phyloP scores from a whole-genome alignment of 2,329 filamentous ascomycete species.

The Xylariaceae sp. region DNA sequence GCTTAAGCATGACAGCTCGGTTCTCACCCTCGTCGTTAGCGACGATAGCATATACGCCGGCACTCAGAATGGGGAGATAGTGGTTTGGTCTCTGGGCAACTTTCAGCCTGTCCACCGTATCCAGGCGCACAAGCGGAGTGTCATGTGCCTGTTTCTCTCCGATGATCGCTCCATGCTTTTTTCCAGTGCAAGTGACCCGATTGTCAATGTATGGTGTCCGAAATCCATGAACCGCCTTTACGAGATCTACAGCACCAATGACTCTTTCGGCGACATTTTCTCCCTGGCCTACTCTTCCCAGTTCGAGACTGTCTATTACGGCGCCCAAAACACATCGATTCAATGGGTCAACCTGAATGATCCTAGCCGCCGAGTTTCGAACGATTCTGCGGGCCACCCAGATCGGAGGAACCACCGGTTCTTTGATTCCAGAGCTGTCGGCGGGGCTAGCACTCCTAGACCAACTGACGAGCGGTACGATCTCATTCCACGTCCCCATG shows the following conservation, averaged over 20 bases:
- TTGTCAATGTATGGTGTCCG: constrained; percentile 91
- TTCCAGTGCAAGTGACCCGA: constrained; percentile 87
- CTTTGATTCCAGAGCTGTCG: constrained; percentile 85
- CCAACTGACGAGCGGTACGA: constrained; percentile 56
- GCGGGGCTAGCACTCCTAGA: constrained; percentile 71
- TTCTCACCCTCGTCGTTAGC: constrained; percentile 77
- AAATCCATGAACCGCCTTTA: constrained; percentile 69
- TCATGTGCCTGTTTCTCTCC: constrained; percentile 78
- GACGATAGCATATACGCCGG: constrained; percentile 82
- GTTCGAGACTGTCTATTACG: constrained; percentile 79
- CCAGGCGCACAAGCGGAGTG: constrained; percentile 85
- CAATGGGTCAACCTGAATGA: constrained; percentile 82
- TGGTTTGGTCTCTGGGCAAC: constrained; percentile 83
- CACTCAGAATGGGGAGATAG: constrained; percentile 87
- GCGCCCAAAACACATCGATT: constrained; percentile 89
- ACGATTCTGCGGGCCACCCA: constrained; percentile 63
- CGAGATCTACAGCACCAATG: constrained; percentile 88
- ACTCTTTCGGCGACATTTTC: constrained; percentile 88
- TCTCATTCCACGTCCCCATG: constrained; percentile 48
- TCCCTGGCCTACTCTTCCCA: constrained; percentile 82
- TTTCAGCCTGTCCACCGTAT: constrained; percentile 75
- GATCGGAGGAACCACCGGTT: constrained; percentile 78
- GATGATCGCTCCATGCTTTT: constrained; percentile 72
- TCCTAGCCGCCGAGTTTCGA: constrained; percentile 51
- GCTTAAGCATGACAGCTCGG: constrained; percentile 70